Evolutionary conservation across 2,329 filamentous ascomycete genomes (phyloP).

Genomic region (Aaosphaeria pasadenensis): DNA sequence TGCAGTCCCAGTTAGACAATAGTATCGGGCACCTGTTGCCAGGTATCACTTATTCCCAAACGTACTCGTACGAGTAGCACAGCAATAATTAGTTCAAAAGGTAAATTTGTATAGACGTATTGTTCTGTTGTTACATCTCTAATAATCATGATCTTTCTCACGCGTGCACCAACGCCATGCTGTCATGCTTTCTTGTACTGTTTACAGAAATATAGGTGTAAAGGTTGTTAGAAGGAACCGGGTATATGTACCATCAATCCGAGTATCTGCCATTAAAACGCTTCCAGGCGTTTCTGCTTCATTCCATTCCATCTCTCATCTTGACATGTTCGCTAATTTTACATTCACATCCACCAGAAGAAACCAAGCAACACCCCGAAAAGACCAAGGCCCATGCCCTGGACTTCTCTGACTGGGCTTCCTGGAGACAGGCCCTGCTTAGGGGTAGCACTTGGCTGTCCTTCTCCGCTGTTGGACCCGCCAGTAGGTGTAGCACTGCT

Average conservation of each 20-base stretch:
- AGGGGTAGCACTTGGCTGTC: slow-evolving; percentile 6
- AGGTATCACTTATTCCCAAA: too few species aligned
- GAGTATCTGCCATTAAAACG: background rate
- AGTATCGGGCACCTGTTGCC: too few species aligned
- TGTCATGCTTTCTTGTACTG: background rate
- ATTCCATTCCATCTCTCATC: background rate
- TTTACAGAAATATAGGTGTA: background rate
- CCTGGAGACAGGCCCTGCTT: slow-evolving; percentile 15
- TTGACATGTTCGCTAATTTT: background rate
- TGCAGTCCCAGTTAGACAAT: too few species aligned
- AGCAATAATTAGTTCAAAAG: too few species aligned
- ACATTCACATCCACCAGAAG: slow-evolving; percentile 21
- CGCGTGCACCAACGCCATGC: slow-evolving; percentile 1
- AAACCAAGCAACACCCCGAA: slow-evolving; percentile 18
- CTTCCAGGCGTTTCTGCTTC: background rate
- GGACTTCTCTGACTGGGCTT: slow-evolving; percentile 12
- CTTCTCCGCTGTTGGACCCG: background rate
- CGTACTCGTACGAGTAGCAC: too few species aligned
- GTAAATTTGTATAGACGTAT: too few species aligned
- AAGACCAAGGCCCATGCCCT: slow-evolving; percentile 18
- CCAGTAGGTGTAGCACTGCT: slow-evolving; percentile 7
- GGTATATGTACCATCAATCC: slow-evolving; percentile 12
- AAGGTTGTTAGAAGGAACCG: slow-evolving; percentile 1
- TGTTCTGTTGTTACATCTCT: too few species aligned
- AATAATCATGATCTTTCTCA: too few species aligned